Evolutionary conservation across 257 asterid species (phyloP), one percentile per base, ranked within the genome.

Genomic region (Solanum corneliomulleri): DNA sequence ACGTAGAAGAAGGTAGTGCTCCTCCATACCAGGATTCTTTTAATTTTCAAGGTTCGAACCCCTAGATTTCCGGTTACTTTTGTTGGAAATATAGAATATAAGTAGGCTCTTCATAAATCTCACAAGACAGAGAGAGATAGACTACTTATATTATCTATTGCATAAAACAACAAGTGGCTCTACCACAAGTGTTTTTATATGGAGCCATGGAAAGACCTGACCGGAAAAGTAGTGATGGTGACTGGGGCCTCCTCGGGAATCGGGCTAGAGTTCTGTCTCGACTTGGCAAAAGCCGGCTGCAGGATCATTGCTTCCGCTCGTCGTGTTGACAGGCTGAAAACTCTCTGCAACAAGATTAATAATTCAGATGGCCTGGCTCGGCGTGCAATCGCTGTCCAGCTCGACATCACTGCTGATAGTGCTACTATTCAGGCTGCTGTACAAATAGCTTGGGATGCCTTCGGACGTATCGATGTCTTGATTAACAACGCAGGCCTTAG

Each of bases 381-480:
- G 14, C 52, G 91, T 85, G 95, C 94, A 44, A 81, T 88, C 15
- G 81, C 94, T 4, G 86, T 94, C n/a, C 93, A 90, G 93, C 94
- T 94, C 3, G 94, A 94, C 71, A 62, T 94, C 77, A 49, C 87
- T 76, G 91, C 91, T 6, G 60, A 80, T 35, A 94, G 89, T 39
- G 25, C 90, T 23, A 74, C 82, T 1, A 89, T 94, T 9, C 89
- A 87, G 76, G 90, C 89, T 11, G 72, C 92, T 0, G 94, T 91
- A 85, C 82, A 86, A 70, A 91, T 85, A 85, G 95, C 94, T 70
- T 93, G 97, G 95, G 89, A 86, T 3, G 83, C 23, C 83, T 76
- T 76, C 7, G 37, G 83, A 42, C 58, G 11, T 12, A 75, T 75
- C 1, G 56, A 75, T 39, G 83, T 11, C 60, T 76, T 76, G 83